Evolutionary conservation across 1,284 basidiomycete species (phyloP).

Genomic region (Termitomyces sp.): DNA sequence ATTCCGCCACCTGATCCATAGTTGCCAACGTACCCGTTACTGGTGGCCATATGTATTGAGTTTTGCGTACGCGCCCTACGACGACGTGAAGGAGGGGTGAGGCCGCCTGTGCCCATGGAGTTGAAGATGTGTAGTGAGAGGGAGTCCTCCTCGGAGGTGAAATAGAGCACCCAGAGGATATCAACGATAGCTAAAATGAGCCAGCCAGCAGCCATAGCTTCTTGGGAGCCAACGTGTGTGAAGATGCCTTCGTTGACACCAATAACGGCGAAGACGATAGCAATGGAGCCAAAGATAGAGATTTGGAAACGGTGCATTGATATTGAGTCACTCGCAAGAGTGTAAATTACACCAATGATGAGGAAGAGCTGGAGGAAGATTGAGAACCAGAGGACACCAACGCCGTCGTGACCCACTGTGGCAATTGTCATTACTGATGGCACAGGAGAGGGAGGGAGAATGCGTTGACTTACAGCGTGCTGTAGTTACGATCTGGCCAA

Average conservation of each 20-base stretch:
- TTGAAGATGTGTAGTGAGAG: conserved; percentile 82
- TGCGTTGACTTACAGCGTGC: conserved; percentile 47
- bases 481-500: conserved; percentile 70
- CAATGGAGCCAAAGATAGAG: conserved; percentile 79
- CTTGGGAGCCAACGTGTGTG: conserved; percentile 43
- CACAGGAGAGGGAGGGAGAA: conserved; percentile 3
- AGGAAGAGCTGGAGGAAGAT: conserved; percentile 85
- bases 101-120: conserved; percentile 79
- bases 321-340: conserved; percentile 81
- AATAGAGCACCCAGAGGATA: conserved; percentile 94
- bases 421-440: conserved; percentile 15
- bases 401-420: conserved; percentile 40
- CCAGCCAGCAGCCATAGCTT: conserved; percentile 91
- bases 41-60: conserved; percentile 56
- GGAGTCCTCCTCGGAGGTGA: conserved; percentile 94
- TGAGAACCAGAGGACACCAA: conserved; percentile 85
- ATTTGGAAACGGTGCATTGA: conserved; percentile 86
- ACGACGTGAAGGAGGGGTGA: conserved; percentile 72
- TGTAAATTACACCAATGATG: conserved; percentile 76
- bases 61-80: conserved; percentile 53
- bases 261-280: conserved; percentile 83
- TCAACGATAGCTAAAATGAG: conserved; percentile 86
- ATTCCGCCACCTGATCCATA: conserved; percentile 63
- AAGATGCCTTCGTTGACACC: conserved; percentile 71
- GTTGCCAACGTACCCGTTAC: conserved; percentile 55